Percentiles rank a stretch among this genome's conserved stretches.
These are phyloP conservation scores for Calcarisporium arbuscula DNA, from an alignment of 2,329 filamentous ascomycete genomes.

Conservation along the genomic window DNA sequence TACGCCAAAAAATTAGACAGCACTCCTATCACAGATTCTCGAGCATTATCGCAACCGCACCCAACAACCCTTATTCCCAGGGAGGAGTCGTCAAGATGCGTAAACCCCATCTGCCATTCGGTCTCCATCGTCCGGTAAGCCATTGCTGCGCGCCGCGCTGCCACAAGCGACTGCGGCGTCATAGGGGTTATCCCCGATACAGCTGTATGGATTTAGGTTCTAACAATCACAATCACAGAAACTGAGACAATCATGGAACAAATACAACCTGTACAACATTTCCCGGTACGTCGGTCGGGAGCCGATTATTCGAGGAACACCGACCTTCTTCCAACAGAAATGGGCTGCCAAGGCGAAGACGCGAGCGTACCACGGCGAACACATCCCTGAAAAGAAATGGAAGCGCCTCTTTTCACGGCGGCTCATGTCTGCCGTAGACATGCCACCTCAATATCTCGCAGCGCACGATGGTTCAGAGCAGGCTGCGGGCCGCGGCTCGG, in stretches of 20 bases:
- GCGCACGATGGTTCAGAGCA: constrained; percentile 73
- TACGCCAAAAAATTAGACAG: constrained; percentile 24
- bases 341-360: constrained; percentile 82
- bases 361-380: constrained; percentile 89
- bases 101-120: constrained; percentile 56
- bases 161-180: no score
- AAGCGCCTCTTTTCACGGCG: constrained; percentile 82
- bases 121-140: constrained; percentile 59
- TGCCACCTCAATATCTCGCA: constrained; percentile 77
- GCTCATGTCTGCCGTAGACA: constrained; percentile 75
- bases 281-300: constrained; percentile 29
- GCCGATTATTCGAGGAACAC: constrained; percentile 23
- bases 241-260: constrained; percentile 94
- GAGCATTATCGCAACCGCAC: constrained; percentile 4
- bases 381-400: constrained; percentile 91
- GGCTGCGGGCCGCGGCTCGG: constrained; percentile 77
- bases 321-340: constrained; percentile 97
- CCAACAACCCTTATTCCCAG: no score
- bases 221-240: constrained; percentile 49
- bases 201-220: background rate
- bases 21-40: background rate
- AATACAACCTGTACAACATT: constrained; percentile 93
- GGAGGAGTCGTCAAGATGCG: constrained; percentile 43
- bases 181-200: no score
- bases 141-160: no score